Conservation (phyloP, 352 stramenopile species). For the Phytophthora aleatoria region DNA sequence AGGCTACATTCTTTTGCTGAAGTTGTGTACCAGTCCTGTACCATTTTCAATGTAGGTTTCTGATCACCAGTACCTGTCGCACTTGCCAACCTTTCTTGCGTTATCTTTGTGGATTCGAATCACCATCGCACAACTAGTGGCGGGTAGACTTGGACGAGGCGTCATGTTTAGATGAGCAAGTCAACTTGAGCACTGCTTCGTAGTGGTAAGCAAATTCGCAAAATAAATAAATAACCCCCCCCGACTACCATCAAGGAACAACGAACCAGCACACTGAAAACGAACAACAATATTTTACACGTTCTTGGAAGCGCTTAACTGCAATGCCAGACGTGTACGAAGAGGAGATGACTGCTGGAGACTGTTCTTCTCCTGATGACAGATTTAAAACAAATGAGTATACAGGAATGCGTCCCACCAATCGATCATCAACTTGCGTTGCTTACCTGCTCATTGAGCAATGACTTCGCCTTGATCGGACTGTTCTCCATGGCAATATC, state of each 20-base stretch:
- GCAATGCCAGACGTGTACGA: slow-evolving; percentile 50
- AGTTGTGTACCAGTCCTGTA: slow-evolving; percentile 15
- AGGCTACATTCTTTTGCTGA: not conserved
- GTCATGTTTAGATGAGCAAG: too few relatives aligned
- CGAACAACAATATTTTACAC: slow-evolving; percentile 25
- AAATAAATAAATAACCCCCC: too few relatives aligned
- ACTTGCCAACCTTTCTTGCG: not conserved
- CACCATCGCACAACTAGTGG: not conserved
- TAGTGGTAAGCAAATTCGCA: too few relatives aligned
- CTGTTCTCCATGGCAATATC: slow-evolving; percentile 79
- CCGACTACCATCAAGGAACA: not conserved
- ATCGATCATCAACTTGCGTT: not conserved
- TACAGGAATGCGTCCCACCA: not conserved
- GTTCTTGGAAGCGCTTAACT: slow-evolving; percentile 43
- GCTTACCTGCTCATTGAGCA: slow-evolving; percentile 49
- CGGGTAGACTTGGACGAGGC: too few relatives aligned
- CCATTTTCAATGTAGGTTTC: slow-evolving; percentile 7
- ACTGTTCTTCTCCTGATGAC: slow-evolving; percentile 26
- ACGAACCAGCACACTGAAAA: not conserved
- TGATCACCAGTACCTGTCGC: not conserved
- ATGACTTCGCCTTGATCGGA: slow-evolving; percentile 51
- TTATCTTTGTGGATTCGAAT: not conserved
- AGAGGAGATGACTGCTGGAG: slow-evolving; percentile 38
- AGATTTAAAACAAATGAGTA: slow-evolving; percentile 4
- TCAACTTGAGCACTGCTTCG: too few relatives aligned